Percentiles rank a stretch among this genome's conserved stretches.
Evolutionary conservation across 1,284 basidiomycete species (phyloP).

Genomic region (Papiliotrema terrestris): DNA sequence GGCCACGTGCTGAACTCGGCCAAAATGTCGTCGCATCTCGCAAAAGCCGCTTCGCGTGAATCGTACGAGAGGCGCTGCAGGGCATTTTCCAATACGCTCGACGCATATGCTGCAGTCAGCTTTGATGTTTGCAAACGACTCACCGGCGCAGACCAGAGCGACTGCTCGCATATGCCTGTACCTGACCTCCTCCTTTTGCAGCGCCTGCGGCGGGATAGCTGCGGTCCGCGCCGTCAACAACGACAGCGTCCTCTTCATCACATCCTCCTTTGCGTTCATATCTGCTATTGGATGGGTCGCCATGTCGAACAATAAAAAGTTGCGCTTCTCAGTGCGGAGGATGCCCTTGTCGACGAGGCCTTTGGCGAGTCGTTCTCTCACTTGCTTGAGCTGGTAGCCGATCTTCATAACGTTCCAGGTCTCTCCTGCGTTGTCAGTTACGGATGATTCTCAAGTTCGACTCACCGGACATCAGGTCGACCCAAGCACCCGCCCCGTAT

Average conservation of each 20-base stretch:
- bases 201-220: slow-evolving; percentile 66
- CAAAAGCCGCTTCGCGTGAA: slow-evolving; percentile 83
- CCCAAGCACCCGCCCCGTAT: slow-evolving; percentile 87
- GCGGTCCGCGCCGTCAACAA: slow-evolving; percentile 79
- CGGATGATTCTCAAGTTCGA: slow-evolving; percentile 1
- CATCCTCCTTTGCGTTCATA: slow-evolving; percentile 77
- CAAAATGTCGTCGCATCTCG: slow-evolving; percentile 84
- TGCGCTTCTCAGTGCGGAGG: slow-evolving; percentile 93
- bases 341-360: slow-evolving; percentile 95
- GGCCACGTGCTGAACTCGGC: slow-evolving; percentile 88
- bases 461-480: slow-evolving; percentile 86
- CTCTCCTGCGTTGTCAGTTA: slow-evolving; percentile 60
- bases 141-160: slow-evolving; percentile 73
- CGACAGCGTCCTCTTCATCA: slow-evolving; percentile 69
- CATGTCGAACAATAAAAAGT: slow-evolving; percentile 98
- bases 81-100: slow-evolving; percentile 91
- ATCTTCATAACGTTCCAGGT: slow-evolving; percentile 99
- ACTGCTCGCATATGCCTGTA: slow-evolving; percentile 77
- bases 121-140: slow-evolving; percentile 11
- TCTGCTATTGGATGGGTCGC: slow-evolving; percentile 94
- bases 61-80: slow-evolving; percentile 82
- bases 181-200: slow-evolving; percentile 69
- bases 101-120: slow-evolving; percentile 62
- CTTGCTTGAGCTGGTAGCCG: slow-evolving; percentile 94
- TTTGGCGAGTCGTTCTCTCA: slow-evolving; percentile 92